Percentiles rank a stretch among this genome's conserved stretches.
These are phyloP conservation scores for Trichoderma afroharzianum DNA, from an alignment of 2,329 filamentous ascomycete genomes.

Conservation along the genomic window DNA sequence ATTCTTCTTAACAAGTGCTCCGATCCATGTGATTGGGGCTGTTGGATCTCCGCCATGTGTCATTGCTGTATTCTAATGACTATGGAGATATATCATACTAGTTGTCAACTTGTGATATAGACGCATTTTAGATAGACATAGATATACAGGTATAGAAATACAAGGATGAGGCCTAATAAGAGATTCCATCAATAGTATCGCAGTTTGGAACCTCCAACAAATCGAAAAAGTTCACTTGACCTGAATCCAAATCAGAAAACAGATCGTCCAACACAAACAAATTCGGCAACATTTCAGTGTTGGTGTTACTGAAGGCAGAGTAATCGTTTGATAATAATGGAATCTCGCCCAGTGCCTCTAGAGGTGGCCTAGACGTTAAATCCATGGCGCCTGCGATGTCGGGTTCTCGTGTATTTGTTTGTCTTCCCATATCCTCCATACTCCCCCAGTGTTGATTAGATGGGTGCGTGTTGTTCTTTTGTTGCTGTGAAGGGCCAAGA, in stretches of 20 bases:
- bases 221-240: slow-evolving; percentile 3
- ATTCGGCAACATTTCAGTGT: neutral
- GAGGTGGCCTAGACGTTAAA: neutral
- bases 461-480: neutral
- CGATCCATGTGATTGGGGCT: neutral
- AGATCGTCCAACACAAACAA: neutral
- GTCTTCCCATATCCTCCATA: neutral
- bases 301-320: neutral
- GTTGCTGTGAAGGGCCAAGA: neutral
- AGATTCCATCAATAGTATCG: neutral
- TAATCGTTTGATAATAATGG: neutral
- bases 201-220: neutral
- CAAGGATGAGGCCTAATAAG: neutral
- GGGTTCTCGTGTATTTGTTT: neutral
- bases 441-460: neutral
- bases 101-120: neutral
- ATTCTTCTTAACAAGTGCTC: neutral
- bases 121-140: neutral
- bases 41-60: neutral
- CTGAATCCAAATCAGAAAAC: neutral
- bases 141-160: neutral
- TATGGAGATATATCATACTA: neutral
- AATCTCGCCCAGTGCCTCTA: neutral
- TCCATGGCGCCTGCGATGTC: neutral
- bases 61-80: neutral